Conservation (phyloP, 768 basidiomycete species). For the Tulasnella sp. region DNA sequence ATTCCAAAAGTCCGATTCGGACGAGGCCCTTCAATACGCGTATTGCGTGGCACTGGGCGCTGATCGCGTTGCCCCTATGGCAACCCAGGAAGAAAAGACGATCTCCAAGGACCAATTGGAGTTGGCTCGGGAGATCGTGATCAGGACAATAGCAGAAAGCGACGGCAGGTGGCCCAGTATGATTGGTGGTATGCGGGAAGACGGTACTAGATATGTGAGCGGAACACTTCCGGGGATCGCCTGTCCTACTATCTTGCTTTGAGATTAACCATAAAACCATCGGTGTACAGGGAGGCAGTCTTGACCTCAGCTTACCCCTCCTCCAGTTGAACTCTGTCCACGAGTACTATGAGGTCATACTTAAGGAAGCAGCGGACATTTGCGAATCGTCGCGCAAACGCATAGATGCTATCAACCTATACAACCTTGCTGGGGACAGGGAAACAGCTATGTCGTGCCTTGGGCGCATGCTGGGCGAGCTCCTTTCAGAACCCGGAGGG, state of each 20-base stretch:
- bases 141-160: constrained; percentile 69
- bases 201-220: constrained; percentile 83
- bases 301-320: constrained; percentile 72
- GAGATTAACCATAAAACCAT: no score
- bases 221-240: neutral
- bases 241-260: neutral
- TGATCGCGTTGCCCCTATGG: constrained; percentile 34
- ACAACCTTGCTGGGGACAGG: constrained; percentile 90
- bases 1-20: constrained; percentile 86
- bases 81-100: neutral
- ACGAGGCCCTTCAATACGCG: constrained; percentile 90
- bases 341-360: constrained; percentile 72
- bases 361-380: constrained; percentile 69
- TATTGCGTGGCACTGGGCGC: constrained; percentile 72
- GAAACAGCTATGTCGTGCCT: constrained; percentile 78
- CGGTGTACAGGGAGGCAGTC: constrained; percentile 61
- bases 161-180: constrained; percentile 86
- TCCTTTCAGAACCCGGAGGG: constrained; percentile 50
- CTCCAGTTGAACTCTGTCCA: constrained; percentile 54
- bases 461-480: constrained; percentile 76
- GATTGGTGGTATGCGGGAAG: constrained; percentile 82
- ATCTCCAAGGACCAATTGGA: constrained; percentile 61
- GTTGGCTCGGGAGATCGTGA: constrained; percentile 65
- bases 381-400: constrained; percentile 68
- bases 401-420: constrained; percentile 87